phyloP scores from a whole-genome alignment of 2,329 filamentous ascomycete genomes.

The Monilinia laxa region DNA sequence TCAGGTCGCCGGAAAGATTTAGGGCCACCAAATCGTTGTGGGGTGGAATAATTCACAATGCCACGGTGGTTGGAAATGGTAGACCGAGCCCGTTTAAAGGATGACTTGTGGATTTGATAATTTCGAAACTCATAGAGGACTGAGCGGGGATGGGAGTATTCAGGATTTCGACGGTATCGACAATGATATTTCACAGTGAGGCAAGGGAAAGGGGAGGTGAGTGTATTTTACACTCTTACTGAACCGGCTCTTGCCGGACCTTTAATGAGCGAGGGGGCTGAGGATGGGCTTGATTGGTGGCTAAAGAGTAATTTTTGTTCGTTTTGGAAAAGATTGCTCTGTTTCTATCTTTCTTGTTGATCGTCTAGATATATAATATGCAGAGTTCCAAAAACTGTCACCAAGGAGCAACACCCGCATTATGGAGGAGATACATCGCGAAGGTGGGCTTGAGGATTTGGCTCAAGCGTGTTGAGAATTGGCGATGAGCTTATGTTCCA shows the following conservation, averaged over 20 bases:
- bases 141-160: not conserved
- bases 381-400: too few relatives aligned
- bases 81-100: not conserved
- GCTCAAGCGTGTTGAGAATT: too few relatives aligned
- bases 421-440: too few relatives aligned
- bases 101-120: not conserved
- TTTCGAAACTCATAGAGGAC: not conserved
- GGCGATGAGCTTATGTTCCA: too few relatives aligned
- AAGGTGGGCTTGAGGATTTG: too few relatives aligned
- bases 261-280: not conserved
- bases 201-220: not conserved
- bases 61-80: not conserved
- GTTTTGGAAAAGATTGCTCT: not conserved
- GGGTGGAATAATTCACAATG: not conserved
- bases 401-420: too few relatives aligned
- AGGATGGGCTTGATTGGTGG: not conserved
- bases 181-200: not conserved
- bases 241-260: not conserved
- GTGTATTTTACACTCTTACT: not conserved
- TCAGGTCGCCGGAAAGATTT: not conserved
- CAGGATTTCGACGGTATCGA: not conserved
- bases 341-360: too few relatives aligned
- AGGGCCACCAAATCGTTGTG: not conserved
- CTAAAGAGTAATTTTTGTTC: not conserved
- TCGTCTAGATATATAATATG: too few relatives aligned